phyloP scores from a whole-genome alignment of 2,329 filamentous ascomycete species.

The Phoma herbarum region DNA sequence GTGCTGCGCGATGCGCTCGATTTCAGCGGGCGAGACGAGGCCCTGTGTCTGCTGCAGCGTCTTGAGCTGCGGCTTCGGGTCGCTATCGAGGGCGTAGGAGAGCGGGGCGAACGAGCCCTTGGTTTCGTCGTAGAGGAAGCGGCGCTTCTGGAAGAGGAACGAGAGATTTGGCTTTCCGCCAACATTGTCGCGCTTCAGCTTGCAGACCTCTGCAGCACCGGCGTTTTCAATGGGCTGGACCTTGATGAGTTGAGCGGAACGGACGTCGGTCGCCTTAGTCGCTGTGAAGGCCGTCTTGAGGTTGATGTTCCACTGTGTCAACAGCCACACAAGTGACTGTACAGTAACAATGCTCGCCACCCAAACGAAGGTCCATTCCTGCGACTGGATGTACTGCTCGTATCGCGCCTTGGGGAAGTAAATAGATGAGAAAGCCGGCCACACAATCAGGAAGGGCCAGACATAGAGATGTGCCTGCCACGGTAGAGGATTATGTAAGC shows the following conservation, averaged over 20 bases:
- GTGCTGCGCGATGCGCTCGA: conserved; percentile 84
- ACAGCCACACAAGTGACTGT: conserved; percentile 91
- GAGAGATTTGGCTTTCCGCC: conserved; percentile 80
- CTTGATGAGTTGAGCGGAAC: conserved; percentile 86
- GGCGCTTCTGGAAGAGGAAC: conserved; percentile 97
- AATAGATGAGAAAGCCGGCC: conserved; percentile 89
- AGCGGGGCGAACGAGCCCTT: conserved; percentile 82
- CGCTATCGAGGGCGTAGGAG: conserved; percentile 81
- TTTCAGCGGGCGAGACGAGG: conserved; percentile 75
- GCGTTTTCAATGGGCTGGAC: conserved; percentile 90
- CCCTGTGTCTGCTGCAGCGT: conserved; percentile 83
- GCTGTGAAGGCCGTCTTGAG: conserved; percentile 84
- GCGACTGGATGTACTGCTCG: conserved; percentile 88
- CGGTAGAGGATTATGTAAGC: conserved; percentile 86
- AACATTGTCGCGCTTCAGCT: conserved; percentile 77
- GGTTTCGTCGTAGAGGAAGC: conserved; percentile 83
- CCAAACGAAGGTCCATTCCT: conserved; percentile 98
- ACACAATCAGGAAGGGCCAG: conserved; percentile 90
- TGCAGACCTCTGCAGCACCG: conserved; percentile 86
- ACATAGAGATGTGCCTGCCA: conserved; percentile 85
- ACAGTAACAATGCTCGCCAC: conserved; percentile 84
- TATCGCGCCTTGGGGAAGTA: conserved; percentile 87
- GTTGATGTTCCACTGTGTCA: conserved; percentile 97
- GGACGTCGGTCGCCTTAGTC: conserved; percentile 71
- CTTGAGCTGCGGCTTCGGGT: conserved; percentile 81